These are phyloP conservation scores for Clavispora vitiphila DNA, from an alignment of 805 yeast genomes.

Conservation along the genomic window DNA sequence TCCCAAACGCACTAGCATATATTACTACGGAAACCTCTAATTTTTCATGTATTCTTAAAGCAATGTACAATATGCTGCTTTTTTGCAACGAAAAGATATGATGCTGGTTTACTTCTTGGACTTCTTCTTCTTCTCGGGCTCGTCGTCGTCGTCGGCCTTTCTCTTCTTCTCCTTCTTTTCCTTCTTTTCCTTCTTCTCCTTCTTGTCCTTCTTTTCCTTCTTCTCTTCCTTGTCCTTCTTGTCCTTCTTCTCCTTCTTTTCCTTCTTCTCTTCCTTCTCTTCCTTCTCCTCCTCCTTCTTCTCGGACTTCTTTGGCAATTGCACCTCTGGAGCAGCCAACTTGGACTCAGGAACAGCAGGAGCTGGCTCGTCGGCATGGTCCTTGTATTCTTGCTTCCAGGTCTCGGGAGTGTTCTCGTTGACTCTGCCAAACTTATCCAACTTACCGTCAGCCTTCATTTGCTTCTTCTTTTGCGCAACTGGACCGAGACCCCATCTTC, in stretches of 20 bases:
- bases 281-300: constrained; percentile 33
- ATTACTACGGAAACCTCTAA: neutral
- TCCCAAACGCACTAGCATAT: neutral
- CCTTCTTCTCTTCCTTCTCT: constrained; percentile 41
- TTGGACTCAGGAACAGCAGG: constrained; percentile 55
- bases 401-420: constrained; percentile 91
- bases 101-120: constrained; percentile 29
- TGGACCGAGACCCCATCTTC: constrained; percentile 99
- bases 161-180: constrained; percentile 38
- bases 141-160: constrained; percentile 30
- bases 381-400: constrained; percentile 84
- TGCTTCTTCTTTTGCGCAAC: constrained; percentile 98
- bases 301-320: constrained; percentile 47
- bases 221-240: constrained; percentile 56
- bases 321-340: constrained; percentile 41
- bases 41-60: constrained; percentile 6
- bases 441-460: constrained; percentile 93
- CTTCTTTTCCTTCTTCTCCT: constrained; percentile 58
- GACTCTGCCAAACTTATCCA: constrained; percentile 90
- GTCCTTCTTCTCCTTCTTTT: constrained; percentile 33
- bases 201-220: constrained; percentile 51
- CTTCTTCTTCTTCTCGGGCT: constrained; percentile 49
- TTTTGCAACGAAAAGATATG: constrained; percentile 6
- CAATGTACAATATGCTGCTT: constrained; percentile 4
- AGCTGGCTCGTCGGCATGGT: constrained; percentile 56